Base-by-base conservation (phyloP, 148 eudicot species). In the Hydrangea macrophylla region DNA sequence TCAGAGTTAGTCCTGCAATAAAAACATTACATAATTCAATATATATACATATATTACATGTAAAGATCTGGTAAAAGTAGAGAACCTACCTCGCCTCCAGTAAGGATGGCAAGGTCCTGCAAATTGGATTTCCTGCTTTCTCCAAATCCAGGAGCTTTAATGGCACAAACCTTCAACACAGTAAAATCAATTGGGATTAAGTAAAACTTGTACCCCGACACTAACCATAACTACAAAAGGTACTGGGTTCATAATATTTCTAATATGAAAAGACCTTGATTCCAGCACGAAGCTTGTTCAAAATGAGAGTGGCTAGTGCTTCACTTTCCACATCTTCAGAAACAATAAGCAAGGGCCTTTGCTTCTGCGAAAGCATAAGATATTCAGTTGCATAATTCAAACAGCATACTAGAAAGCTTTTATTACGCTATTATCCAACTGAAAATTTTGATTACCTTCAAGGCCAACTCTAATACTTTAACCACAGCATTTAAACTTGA, bases 141-240 rank as follows among this genome's bases (percentile, higher is more conserved):
- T 30, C 97, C 97, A 73, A 86, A 91, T 6, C 94, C 97, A 45
- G 97, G 97, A 51, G 97, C 97, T 83, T 92, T 92, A 45, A 92
- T 76, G 70, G 93, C 96, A 82, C 96, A 89, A 48, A 89, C 86
- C 95, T 92, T 36, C 32, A 51, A 70, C 57, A 62, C 5, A 24
- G 22, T 22, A 68, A 60, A 25, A 23, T 36, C 53, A 42, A 20
- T 9, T 37, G 28, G 42, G 35, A 70, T 30, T 25, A 39, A 11
- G 10, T 28, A 22, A 13, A 7, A 44, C 5, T 40, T 48, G 53
- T 18, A 48, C 23, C 23, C 53, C 53, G 17, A 48, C 22, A 48
- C 39, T 3, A 8, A 4, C 8, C 5, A 3, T 35, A 18, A 48
- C 53, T 1, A 58, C 42, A 2, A 30, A 35, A 65, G 51, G 0